Conservation (phyloP, 116 monocot species). For the Dioscorea cayenensis region DNA sequence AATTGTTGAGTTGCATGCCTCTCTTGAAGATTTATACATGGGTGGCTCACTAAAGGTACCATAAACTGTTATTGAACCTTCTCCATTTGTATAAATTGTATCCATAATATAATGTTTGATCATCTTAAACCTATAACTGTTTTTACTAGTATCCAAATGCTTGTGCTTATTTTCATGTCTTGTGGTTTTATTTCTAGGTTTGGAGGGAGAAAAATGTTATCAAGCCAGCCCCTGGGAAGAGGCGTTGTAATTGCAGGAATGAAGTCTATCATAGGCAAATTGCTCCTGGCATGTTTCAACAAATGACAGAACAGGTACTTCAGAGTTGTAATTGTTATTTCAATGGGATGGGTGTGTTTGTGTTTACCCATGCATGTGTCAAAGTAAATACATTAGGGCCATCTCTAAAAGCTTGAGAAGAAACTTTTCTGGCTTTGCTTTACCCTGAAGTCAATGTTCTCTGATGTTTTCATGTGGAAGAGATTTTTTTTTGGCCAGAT, state of each 20-base stretch:
- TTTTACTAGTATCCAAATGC: too few relatives aligned
- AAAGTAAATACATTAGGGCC: too few relatives aligned
- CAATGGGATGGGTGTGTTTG: too few relatives aligned
- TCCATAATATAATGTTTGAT: too few relatives aligned
- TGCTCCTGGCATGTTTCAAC: slow-evolving; percentile 99
- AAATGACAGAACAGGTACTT: slow-evolving; percentile 93
- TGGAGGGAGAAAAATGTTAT: slow-evolving; percentile 99
- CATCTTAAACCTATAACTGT: too few relatives aligned
- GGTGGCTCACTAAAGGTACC: slow-evolving; percentile 91
- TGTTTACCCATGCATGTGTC: too few relatives aligned
- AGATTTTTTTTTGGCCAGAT: neutral
- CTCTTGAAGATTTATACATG: slow-evolving; percentile 98
- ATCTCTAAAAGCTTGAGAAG: too few relatives aligned
- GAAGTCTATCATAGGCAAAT: slow-evolving; percentile 98
- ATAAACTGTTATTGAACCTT: neutral
- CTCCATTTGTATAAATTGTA: too few relatives aligned
- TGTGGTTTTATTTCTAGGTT: slow-evolving; percentile 35
- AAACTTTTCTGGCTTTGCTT: neutral
- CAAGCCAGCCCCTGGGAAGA: slow-evolving; percentile 96
- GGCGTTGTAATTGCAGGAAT: slow-evolving; percentile 96
- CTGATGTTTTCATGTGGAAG: too few relatives aligned
- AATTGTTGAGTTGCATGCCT: slow-evolving; percentile 83
- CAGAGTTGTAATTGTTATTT: too few relatives aligned
- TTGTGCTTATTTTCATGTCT: neutral
- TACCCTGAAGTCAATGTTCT: neutral